Base-by-base conservation (phyloP, 1,139 yeast species). In the Candida sp. region DNA sequence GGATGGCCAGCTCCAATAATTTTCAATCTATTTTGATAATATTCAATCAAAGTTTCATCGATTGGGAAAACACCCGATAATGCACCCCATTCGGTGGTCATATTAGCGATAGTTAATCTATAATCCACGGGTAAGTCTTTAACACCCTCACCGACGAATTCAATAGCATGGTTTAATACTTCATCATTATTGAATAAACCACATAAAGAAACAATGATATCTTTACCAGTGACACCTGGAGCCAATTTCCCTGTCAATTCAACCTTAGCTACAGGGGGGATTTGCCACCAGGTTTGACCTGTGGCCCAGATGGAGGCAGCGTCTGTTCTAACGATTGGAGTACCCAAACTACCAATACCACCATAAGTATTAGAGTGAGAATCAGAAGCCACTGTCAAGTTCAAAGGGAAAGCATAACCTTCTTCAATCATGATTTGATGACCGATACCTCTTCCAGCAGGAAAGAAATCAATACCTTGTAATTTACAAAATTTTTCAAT, bases 31-130 rank as follows among this genome's bases (percentile, higher is more conserved):
- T 80, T 66, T 49, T 83, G 73, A 68, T 93, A 93, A 83, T 91
- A 93, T 44, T 84, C 72, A 37, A 90, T 66, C 54, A 90, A 73
- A 15, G 82, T 82, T 22, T 79, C 73, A 62, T 93, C 99, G 21
- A 93, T 90, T 4, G 99, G 98, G 80, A 93, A 93, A 48, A 93
- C 71, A 37, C 99, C 99, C 5, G 97, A 87, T 12, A 93, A 74
- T 1, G 99, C 99, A 56, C 99, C 99, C 99, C 99, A 93, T 68
- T 93, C 99, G 35, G 99, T 93, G 41, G 99, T 93, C 99, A 93
- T 93, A 62, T 93, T 93, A 45, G 99, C 99, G 53, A 93, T 91
- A 21, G 99, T 93, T 53, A 93, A 77, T 61, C 99, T 81, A 66
- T 88, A 91, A 64, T 93, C 99, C 36, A 93, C 80, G 1, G 96